Evolutionary conservation across 139 green algal genomes (phyloP), one percentile per base, ranked within the genome.

Genomic region (Chlorella sorokiniana): DNA sequence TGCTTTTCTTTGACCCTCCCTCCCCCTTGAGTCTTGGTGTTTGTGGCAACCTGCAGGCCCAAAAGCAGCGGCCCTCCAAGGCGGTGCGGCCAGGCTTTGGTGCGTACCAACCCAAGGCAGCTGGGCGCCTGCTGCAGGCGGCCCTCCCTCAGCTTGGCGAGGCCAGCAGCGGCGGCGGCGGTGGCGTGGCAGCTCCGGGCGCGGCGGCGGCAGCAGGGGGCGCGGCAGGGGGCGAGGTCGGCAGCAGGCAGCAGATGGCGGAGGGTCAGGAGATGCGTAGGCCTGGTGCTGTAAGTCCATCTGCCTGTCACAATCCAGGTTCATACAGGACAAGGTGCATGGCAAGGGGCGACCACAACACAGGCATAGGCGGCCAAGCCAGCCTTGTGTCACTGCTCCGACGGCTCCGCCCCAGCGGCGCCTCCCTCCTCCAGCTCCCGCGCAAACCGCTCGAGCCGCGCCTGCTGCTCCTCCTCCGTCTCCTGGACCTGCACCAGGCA

Each of bases 381-480:
- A 0, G 23, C 22, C 37, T 25, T 6, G 23, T 1, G 5, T 37
- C 31, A 79, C 73, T 79, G 73, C 73, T 69, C 73, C 8, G 73
- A 52, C 14, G 68, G 77, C 77, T 83, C 77, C 22, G 67, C 67
- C 1, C 67, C 67, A 3, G 67, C 77, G 11, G 67, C 77, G 40
- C 75, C 76, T 18, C 78, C 52, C 31, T 52, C 79, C 78, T 97
- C 94, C 11, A 98, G 81, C 84, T 96, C 92, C 6, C 42, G 56
- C 0, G 87, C 89, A 81, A 92, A 98, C 27, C 76, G 71, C 81
- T 98, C 93, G 65, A 98, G 81, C 41, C 94, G 76, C 25, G 87
- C 88, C 27, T 84, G 86, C 81, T 98, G 87, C 83, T 96, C 91
- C 84, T 95, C 94, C 23, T 89, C 86, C 4, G 83, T 91, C 87